phyloP scores from a whole-genome alignment of 1,284 basidiomycete species.

The Sparassis latifolia region DNA sequence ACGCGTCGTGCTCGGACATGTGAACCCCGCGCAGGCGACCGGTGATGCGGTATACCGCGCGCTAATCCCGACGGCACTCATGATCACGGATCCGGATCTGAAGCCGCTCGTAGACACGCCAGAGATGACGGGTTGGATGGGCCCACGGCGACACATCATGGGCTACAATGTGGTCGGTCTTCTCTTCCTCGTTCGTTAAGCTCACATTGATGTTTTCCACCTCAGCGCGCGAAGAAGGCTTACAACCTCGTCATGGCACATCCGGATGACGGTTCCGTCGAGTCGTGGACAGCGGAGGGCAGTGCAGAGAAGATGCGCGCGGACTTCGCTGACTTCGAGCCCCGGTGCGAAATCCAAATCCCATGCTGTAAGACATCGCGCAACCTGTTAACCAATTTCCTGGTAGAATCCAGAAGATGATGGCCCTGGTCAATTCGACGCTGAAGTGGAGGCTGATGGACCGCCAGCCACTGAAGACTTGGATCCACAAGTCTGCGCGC shows the following conservation, averaged over 20 bases:
- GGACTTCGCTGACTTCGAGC: conserved; percentile 40
- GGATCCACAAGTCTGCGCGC: conserved; percentile 33
- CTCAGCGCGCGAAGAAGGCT: conserved; percentile 32
- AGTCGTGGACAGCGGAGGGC: conserved; percentile 39
- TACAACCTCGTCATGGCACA: conserved; percentile 39
- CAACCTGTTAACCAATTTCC: not conserved
- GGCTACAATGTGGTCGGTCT: conserved; percentile 34
- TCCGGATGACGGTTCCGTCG: conserved; percentile 38
- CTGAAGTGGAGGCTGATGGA: conserved; percentile 42
- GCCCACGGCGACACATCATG: conserved; percentile 36
- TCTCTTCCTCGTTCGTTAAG: not conserved
- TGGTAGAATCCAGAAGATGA: conserved; percentile 31
- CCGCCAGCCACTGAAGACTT: conserved; percentile 33
- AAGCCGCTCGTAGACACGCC: conserved; percentile 31
- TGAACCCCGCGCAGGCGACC: conserved; percentile 32
- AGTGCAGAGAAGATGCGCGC: conserved; percentile 38
- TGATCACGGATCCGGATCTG: conserved; percentile 48
- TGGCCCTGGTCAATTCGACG: conserved; percentile 33
- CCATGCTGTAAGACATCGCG: too few species aligned
- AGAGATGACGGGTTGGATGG: conserved; percentile 41
- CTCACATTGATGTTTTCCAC: not conserved
- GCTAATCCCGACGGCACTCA: conserved; percentile 37
- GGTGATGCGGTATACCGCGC: conserved; percentile 49
- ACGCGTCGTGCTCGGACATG: conserved; percentile 32
- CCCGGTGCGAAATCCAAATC: conserved; percentile 24